These are phyloP conservation scores for Chlamydomonas sp. DNA, from an alignment of 139 green algal species.

Conservation along the genomic window DNA sequence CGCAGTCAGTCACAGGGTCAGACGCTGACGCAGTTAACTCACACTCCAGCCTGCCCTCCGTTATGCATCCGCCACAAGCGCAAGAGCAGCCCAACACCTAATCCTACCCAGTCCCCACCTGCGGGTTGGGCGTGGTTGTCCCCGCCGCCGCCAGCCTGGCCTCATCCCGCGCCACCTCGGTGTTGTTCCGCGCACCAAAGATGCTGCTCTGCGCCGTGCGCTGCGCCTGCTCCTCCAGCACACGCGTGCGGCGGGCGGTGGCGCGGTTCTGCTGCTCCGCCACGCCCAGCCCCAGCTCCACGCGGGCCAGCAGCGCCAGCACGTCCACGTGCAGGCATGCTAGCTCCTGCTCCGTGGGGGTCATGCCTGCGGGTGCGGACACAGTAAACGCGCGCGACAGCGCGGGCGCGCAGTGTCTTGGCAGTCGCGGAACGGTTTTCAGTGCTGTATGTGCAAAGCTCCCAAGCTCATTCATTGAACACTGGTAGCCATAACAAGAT, in stretches of 20 bases:
- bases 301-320: constrained; percentile 53
- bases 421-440: too few relatives aligned
- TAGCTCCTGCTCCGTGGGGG: constrained; percentile 61
- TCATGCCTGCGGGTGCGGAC: constrained; percentile 54
- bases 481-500: background rate
- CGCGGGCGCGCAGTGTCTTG: too few relatives aligned
- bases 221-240: constrained; percentile 36
- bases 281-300: constrained; percentile 68
- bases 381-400: background rate
- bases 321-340: constrained; percentile 72
- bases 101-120: background rate
- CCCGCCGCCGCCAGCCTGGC: constrained; percentile 41
- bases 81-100: background rate
- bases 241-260: background rate
- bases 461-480: background rate
- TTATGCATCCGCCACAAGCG: background rate
- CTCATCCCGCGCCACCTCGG: constrained; percentile 57
- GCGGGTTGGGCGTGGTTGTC: constrained; percentile 36
- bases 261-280: constrained; percentile 55
- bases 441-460: background rate
- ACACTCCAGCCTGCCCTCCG: background rate
- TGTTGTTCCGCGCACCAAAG: constrained; percentile 62
- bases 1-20: too few relatives aligned
- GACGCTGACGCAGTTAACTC: too few relatives aligned
- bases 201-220: constrained; percentile 59